These are phyloP conservation scores for Quercus phellos DNA, from an alignment of 331 rosid genomes.

Conservation along the genomic window DNA sequence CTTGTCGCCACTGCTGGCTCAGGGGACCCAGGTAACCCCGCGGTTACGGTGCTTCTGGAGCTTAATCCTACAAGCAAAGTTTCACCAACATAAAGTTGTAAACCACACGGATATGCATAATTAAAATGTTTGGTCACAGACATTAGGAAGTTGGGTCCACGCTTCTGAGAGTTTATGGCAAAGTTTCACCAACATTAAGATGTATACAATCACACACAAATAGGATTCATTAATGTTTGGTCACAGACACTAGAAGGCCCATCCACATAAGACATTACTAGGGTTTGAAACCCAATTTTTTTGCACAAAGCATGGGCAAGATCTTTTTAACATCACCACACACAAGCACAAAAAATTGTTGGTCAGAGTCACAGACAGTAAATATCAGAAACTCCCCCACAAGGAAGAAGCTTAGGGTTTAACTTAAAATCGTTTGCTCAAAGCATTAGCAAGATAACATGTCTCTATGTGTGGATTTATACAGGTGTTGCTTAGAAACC, in stretches of 20 bases:
- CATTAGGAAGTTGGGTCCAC: not conserved
- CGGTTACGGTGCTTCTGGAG: constrained; percentile 32
- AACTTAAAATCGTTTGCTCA: not conserved
- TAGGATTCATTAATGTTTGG: not conserved
- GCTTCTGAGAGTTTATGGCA: no score
- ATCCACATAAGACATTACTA: constrained; percentile 8
- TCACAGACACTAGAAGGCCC: not conserved
- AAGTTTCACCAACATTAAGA: no score
- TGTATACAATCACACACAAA: not conserved
- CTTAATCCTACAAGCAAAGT: constrained; percentile 43
- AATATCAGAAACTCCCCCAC: not conserved
- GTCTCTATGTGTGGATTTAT: not conserved
- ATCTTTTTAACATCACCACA: not conserved
- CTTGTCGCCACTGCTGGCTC: constrained; percentile 29
- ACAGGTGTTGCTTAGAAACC: not conserved
- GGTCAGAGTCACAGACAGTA: not conserved
- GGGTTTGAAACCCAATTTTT: not conserved
- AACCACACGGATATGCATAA: not conserved
- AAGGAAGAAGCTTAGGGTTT: not conserved
- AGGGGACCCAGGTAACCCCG: constrained; percentile 37
- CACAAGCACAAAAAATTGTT: not conserved
- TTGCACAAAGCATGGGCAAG: not conserved
- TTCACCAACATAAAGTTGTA: constrained; percentile 10
- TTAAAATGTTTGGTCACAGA: not conserved
- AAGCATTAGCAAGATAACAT: constrained; percentile 4